phyloP scores from a whole-genome alignment of 2,329 filamentous ascomycete species.

The Cercospora sp. region DNA sequence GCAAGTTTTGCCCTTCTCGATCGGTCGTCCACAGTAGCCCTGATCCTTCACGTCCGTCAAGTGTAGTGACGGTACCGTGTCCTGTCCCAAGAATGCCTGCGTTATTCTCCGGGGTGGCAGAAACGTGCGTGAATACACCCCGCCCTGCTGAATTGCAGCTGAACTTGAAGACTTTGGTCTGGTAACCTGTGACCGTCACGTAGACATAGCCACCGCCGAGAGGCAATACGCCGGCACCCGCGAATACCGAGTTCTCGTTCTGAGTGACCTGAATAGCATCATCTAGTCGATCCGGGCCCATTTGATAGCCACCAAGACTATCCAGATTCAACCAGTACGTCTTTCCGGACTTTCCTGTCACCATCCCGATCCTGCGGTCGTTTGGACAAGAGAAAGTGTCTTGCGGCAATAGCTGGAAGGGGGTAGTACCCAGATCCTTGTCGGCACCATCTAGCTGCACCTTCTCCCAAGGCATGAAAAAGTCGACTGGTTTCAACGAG shows the following conservation, averaged over 20 bases:
- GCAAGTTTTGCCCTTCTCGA: conserved; percentile 11
- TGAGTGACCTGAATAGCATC: conserved; percentile 17
- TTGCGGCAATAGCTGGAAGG: conserved; percentile 16
- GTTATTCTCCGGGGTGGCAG: conserved; percentile 11
- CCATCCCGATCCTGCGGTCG: conserved; percentile 15
- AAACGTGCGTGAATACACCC: conserved; percentile 8
- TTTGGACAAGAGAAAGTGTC: conserved; percentile 16
- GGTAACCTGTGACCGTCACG: conserved; percentile 4
- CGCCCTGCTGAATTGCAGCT: conserved; percentile 10
- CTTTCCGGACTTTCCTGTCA: conserved; percentile 16
- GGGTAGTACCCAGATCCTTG: conserved; percentile 17
- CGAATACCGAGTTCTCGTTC: conserved; percentile 16
- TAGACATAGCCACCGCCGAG: conserved; percentile 15
- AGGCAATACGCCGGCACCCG: conserved; percentile 11
- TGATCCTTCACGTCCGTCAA: conserved; percentile 9
- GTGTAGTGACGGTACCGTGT: conserved; percentile 14
- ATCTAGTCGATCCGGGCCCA: conserved; percentile 15
- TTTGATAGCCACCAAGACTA: conserved; percentile 18
- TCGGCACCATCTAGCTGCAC: conserved; percentile 16
- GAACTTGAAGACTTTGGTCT: conserved; percentile 17
- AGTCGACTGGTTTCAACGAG: conserved; percentile 12
- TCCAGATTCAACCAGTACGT: conserved; percentile 16
- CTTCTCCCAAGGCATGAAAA: conserved; percentile 20
- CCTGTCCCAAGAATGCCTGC: conserved; percentile 12
- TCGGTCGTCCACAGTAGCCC: conserved; percentile 15